phyloP scores from a whole-genome alignment of 2,329 filamentous ascomycete genomes.

The Pseudogymnoascus sp. region DNA sequence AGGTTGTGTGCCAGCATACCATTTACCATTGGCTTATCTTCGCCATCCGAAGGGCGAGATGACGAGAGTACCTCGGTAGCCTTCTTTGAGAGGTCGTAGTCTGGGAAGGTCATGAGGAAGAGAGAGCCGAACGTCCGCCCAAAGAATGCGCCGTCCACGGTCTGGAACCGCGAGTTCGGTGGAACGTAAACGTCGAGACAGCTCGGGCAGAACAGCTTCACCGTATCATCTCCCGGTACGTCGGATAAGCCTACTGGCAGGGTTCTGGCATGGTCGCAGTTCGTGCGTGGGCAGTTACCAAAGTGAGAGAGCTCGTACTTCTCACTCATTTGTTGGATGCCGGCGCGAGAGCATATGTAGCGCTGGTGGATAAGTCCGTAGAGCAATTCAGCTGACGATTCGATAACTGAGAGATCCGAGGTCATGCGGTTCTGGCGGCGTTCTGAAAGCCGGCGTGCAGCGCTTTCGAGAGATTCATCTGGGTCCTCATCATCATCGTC shows the following conservation, averaged over 20 bases:
- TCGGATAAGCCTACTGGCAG: constrained; percentile 91
- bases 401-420: constrained; percentile 89
- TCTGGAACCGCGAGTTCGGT: constrained; percentile 94
- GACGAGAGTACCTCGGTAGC: constrained; percentile 50
- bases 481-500: constrained; percentile 64
- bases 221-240: constrained; percentile 91
- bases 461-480: constrained; percentile 53
- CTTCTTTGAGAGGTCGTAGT: constrained; percentile 77
- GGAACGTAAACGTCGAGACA: constrained; percentile 97
- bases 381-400: constrained; percentile 94
- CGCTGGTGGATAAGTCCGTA: constrained; percentile 98
- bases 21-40: constrained; percentile 56
- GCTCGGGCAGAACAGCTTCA: constrained; percentile 95
- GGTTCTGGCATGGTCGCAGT: constrained; percentile 84
- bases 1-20: constrained; percentile 83
- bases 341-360: constrained; percentile 92
- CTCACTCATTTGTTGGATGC: constrained; percentile 98
- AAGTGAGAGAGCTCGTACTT: constrained; percentile 98
- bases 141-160: constrained; percentile 96
- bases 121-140: constrained; percentile 94
- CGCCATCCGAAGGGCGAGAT: constrained; percentile 30
- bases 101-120: constrained; percentile 97
- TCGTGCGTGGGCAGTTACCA: constrained; percentile 86
- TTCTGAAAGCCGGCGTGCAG: constrained; percentile 46
- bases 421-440: constrained; percentile 77